These are phyloP conservation scores for Hanseniaspora pseudoguilliermondii DNA, from an alignment of 805 yeast genomes.

Conservation along the genomic window DNA sequence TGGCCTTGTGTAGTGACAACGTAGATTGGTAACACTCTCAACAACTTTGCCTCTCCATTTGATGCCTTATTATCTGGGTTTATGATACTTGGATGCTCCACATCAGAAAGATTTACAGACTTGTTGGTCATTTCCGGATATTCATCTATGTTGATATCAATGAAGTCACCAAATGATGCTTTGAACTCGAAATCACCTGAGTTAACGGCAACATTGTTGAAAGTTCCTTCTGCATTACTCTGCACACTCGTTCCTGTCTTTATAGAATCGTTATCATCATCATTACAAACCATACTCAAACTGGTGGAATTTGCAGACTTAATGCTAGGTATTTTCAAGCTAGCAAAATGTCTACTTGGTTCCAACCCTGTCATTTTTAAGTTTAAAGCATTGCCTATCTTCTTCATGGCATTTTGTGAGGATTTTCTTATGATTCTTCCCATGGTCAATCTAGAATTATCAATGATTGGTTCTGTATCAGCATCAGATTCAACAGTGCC, in stretches of 20 bases:
- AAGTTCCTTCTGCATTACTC: slow-evolving; percentile 2
- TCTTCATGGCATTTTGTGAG: slow-evolving; percentile 62
- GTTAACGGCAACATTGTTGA: slow-evolving; percentile 13
- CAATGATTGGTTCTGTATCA: slow-evolving; percentile 51
- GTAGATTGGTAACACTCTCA: slow-evolving; percentile 34
- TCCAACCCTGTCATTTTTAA: slow-evolving; percentile 73
- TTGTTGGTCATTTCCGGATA: slow-evolving; percentile 23
- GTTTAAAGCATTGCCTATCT: slow-evolving; percentile 80
- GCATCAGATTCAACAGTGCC: background rate
- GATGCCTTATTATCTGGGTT: background rate
- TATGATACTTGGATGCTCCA: background rate
- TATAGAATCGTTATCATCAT: slow-evolving; percentile 9
- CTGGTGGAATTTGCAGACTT: background rate
- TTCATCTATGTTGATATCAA: slow-evolving; percentile 20
- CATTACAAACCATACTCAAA: background rate
- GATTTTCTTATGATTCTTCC: slow-evolving; percentile 66
- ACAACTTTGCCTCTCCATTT: slow-evolving; percentile 1
- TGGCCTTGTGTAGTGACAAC: slow-evolving; percentile 75
- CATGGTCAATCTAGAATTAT: slow-evolving; percentile 55
- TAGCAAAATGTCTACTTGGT: slow-evolving; percentile 86
- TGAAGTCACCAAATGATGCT: slow-evolving; percentile 28
- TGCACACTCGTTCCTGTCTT: slow-evolving; percentile 8
- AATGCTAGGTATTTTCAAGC: slow-evolving; percentile 50
- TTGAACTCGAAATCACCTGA: slow-evolving; percentile 17
- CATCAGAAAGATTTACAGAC: slow-evolving; percentile 12